Percentiles rank a stretch among this genome's conserved stretches.
These are phyloP conservation scores for Coniferiporia weirii DNA, from an alignment of 1,284 basidiomycete genomes.

Conservation along the genomic window DNA sequence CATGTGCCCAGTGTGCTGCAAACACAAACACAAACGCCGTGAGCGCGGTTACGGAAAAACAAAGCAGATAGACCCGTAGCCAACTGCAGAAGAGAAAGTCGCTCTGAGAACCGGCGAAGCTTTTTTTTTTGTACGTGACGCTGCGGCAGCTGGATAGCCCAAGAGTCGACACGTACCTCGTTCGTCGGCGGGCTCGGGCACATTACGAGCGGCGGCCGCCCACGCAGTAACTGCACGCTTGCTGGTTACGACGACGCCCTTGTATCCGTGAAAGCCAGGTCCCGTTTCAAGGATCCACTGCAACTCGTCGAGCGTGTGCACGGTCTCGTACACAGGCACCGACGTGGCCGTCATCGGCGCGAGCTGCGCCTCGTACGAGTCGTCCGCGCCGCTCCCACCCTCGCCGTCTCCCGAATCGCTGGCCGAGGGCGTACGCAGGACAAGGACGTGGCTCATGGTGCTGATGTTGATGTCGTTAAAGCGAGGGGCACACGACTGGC, in stretches of 20 bases:
- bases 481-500: neutral
- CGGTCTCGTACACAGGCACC: slow-evolving; percentile 63
- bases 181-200: slow-evolving; percentile 15
- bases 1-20: slow-evolving; percentile 39
- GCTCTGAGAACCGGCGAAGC: neutral
- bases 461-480: neutral
- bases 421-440: slow-evolving; percentile 47
- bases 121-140: neutral
- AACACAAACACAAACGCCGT: neutral
- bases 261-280: slow-evolving; percentile 30
- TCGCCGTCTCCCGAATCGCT: slow-evolving; percentile 25
- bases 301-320: slow-evolving; percentile 41
- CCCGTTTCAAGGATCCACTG: slow-evolving; percentile 36
- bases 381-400: slow-evolving; percentile 26
- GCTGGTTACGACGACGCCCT: slow-evolving; percentile 70
- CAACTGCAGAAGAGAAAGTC: neutral
- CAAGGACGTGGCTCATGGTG: slow-evolving; percentile 33
- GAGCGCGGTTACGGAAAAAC: neutral
- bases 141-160: neutral
- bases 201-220: slow-evolving; percentile 35
- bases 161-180: neutral
- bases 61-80: neutral
- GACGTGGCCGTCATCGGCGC: slow-evolving; percentile 45
- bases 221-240: slow-evolving; percentile 67
- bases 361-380: slow-evolving; percentile 50